These are phyloP conservation scores for Solanum lycopersicoides DNA, from an alignment of 257 asterid genomes.

Conservation along the genomic window DNA sequence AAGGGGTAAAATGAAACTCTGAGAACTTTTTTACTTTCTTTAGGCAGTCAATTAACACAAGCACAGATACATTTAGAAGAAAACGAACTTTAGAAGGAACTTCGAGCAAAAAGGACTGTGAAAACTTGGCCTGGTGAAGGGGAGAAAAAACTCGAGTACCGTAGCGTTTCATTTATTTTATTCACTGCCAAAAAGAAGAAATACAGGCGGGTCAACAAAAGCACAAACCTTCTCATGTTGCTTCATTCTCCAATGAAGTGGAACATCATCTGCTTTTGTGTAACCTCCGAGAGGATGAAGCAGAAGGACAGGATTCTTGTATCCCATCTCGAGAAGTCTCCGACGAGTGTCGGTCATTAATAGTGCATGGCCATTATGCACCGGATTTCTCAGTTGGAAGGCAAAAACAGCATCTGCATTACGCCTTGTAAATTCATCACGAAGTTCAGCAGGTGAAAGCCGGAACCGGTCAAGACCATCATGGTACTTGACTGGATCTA, in stretches of 20 bases:
- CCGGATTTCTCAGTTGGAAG: constrained; percentile 91
- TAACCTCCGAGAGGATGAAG: constrained; percentile 86
- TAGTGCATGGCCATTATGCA: constrained; percentile 88
- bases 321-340: constrained; percentile 85
- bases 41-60: neutral
- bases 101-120: neutral
- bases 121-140: neutral
- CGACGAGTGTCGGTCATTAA: constrained; percentile 89
- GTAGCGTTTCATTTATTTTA: neutral
- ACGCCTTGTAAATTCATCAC: constrained; percentile 60
- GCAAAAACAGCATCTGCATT: constrained; percentile 93
- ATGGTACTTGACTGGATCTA: constrained; percentile 54
- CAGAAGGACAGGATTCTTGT: constrained; percentile 70
- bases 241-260: constrained; percentile 86
- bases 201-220: neutral
- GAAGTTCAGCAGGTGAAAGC: constrained; percentile 75
- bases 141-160: neutral
- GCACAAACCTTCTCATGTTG: constrained; percentile 82
- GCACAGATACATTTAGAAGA: neutral
- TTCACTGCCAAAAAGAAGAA: neutral
- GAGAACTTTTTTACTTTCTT: neutral
- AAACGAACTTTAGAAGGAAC: neutral
- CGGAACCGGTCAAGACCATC: constrained; percentile 79
- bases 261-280: constrained; percentile 91
- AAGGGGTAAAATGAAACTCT: neutral